These are phyloP conservation scores for Naganishia sp. DNA, from an alignment of 1,284 basidiomycete species.

Conservation along the genomic window DNA sequence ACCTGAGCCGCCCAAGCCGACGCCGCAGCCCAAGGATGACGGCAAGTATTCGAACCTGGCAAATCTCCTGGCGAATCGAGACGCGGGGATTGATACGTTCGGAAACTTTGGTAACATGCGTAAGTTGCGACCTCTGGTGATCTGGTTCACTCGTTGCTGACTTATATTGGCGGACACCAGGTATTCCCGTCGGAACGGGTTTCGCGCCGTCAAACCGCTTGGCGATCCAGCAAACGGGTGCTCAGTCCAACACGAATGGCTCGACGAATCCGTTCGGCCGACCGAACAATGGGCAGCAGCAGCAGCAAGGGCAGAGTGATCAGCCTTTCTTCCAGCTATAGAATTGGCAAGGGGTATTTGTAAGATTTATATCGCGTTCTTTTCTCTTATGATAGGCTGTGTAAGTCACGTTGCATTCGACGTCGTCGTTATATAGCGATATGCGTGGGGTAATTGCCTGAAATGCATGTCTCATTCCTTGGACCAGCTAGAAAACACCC, in stretches of 20 bases:
- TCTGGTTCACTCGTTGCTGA: conserved; percentile 3
- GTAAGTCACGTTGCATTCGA: too few species aligned
- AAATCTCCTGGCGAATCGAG: conserved; percentile 73
- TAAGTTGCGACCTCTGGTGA: conserved; percentile 51
- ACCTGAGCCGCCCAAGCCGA: conserved; percentile 37
- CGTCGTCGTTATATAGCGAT: too few species aligned
- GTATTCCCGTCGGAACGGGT: conserved; percentile 64
- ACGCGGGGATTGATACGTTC: conserved; percentile 90
- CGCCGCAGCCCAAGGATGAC: conserved; percentile 54
- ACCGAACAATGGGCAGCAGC: conserved; percentile 60
- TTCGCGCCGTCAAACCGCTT: conserved; percentile 59
- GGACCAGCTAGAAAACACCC: too few species aligned
- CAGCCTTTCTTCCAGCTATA: conserved; percentile 82
- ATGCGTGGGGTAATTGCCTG: too few species aligned
- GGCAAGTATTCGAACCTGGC: conserved; percentile 78
- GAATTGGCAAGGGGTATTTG: neutral
- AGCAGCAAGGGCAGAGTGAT: conserved; percentile 58
- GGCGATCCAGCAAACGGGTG: conserved; percentile 63
- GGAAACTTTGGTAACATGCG: conserved; percentile 80
- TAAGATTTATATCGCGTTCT: too few species aligned
- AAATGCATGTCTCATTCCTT: too few species aligned
- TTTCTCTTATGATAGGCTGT: too few species aligned
- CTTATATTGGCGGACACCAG: conserved; percentile 49
- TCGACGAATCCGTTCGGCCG: conserved; percentile 74
- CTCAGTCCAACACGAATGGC: conserved; percentile 34